Conservation (phyloP, 192 early-diverging fungal species). For the Gonapodya prolifera region DNA sequence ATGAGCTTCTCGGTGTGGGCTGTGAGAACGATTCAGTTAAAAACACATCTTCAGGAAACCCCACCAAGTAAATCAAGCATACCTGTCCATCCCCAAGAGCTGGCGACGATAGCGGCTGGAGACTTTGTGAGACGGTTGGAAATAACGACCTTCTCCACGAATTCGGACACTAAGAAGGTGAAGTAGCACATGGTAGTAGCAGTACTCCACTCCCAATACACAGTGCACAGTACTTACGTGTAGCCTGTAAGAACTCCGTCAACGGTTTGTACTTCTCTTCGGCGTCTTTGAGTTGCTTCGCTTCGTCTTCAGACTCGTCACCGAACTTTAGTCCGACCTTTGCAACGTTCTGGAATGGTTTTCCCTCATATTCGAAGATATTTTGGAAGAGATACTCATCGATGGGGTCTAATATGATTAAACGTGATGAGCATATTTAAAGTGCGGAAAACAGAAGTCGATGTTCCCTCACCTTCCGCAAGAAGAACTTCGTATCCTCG, state of each 20-base stretch:
- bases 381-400: constrained; percentile 36
- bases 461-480: constrained; percentile 57
- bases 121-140: constrained; percentile 68
- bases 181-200: neutral
- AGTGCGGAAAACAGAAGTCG: constrained; percentile 65
- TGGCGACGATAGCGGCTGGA: constrained; percentile 58
- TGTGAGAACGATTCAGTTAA: constrained; percentile 20
- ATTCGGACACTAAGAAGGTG: constrained; percentile 1
- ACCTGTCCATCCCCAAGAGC: constrained; percentile 47
- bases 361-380: constrained; percentile 50
- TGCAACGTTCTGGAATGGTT: constrained; percentile 50
- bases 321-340: constrained; percentile 38
- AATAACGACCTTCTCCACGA: constrained; percentile 38
- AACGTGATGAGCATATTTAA: no score
- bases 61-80: constrained; percentile 47
- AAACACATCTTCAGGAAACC: constrained; percentile 6
- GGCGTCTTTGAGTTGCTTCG: constrained; percentile 22
- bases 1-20: constrained; percentile 33
- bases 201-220: constrained; percentile 14
- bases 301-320: constrained; percentile 30
- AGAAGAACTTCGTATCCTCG: constrained; percentile 84
- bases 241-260: constrained; percentile 31
- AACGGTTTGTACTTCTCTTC: constrained; percentile 38
- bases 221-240: constrained; percentile 30
- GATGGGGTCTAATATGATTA: constrained; percentile 45